Percentiles rank a stretch among this genome's conserved stretches.
These are phyloP conservation scores for Aspergillus candidus DNA, from an alignment of 2,329 filamentous ascomycete species.

Conservation along the genomic window DNA sequence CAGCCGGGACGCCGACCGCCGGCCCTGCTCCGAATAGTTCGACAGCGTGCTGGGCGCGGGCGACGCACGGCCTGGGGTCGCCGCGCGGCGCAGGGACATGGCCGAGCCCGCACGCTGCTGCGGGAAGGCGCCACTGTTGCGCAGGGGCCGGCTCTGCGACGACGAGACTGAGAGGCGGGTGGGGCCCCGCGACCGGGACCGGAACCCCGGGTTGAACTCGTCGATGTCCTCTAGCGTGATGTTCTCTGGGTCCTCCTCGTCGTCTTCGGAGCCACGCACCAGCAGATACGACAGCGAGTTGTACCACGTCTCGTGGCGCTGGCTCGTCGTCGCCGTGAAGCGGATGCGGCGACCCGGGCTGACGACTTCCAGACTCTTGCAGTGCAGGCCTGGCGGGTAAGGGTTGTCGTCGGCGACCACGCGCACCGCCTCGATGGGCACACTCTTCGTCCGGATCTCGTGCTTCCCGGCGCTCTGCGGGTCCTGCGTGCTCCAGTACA, in stretches of 20 bases:
- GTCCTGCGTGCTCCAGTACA: conserved; percentile 95
- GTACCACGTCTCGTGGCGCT: conserved; percentile 97
- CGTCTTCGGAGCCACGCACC: conserved; percentile 60
- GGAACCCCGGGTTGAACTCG: conserved; percentile 74
- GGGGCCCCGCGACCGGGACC: conserved; percentile 51
- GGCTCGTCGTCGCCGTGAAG: conserved; percentile 88
- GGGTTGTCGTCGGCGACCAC: conserved; percentile 93
- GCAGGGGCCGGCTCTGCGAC: conserved; percentile 67
- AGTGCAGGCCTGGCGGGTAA: conserved; percentile 87
- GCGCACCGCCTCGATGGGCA: conserved; percentile 85
- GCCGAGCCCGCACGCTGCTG: conserved; percentile 42
- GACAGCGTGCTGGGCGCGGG: conserved; percentile 30
- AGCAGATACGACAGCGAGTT: conserved; percentile 92
- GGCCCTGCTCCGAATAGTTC: conserved; percentile 29
- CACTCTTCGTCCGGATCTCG: conserved; percentile 79
- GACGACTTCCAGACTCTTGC: conserved; percentile 85
- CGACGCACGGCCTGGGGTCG: conserved; percentile 32
- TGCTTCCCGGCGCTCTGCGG: conserved; percentile 70
- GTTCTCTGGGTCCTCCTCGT: conserved; percentile 52
- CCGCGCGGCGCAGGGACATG: conserved; percentile 32
- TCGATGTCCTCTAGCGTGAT: conserved; percentile 56
- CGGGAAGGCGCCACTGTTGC: conserved; percentile 49
- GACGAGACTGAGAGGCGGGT: conserved; percentile 64
- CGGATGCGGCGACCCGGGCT: conserved; percentile 85
- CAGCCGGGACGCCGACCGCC: conserved; percentile 42